These are phyloP conservation scores for Ceratocystiopsis brevicomis DNA, from an alignment of 2,329 filamentous ascomycete species.

Conservation along the genomic window DNA sequence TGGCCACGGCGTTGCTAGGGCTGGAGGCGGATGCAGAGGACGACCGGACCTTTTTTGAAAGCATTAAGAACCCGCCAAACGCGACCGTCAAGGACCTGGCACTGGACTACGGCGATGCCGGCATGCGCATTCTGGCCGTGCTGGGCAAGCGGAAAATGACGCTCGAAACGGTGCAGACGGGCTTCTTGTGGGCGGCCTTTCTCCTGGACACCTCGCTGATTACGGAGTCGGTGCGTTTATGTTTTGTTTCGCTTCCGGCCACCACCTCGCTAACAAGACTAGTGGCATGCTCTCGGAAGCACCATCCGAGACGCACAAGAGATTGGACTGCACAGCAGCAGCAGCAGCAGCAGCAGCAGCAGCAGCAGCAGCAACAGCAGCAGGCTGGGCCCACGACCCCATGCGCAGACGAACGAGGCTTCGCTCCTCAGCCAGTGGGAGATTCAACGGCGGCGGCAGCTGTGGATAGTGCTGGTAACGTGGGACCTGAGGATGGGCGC, in stretches of 20 bases:
- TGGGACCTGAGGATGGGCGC: conserved; percentile 37
- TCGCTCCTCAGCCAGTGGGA: conserved; percentile 36
- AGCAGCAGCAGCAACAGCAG: too few species aligned
- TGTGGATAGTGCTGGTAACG: conserved; percentile 34
- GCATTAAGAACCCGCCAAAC: conserved; percentile 37
- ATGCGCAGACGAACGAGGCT: conserved; percentile 25
- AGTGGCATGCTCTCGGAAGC: conserved; percentile 37
- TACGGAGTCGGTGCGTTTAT: conserved; percentile 30
- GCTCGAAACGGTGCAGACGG: conserved; percentile 35
- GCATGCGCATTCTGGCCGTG: conserved; percentile 30
- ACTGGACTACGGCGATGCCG: conserved; percentile 40
- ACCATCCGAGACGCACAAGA: conserved; percentile 44
- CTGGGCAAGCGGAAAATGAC: conserved; percentile 39
- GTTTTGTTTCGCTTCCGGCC: not conserved
- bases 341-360: conserved; percentile 2
- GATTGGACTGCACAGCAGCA: conserved; percentile 37
- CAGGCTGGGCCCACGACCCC: conserved; percentile 28
- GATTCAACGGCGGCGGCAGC: conserved; percentile 32
- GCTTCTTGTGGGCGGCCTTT: conserved; percentile 35
- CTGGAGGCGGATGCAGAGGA: conserved; percentile 24
- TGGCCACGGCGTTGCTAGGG: conserved; percentile 34
- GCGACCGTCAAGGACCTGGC: conserved; percentile 44
- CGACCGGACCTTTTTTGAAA: conserved; percentile 27
- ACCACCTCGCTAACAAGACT: not conserved
- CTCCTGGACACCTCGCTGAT: conserved; percentile 40